phyloP scores from a whole-genome alignment of 73 alveolate species.

The Stentor coeruleus region DNA sequence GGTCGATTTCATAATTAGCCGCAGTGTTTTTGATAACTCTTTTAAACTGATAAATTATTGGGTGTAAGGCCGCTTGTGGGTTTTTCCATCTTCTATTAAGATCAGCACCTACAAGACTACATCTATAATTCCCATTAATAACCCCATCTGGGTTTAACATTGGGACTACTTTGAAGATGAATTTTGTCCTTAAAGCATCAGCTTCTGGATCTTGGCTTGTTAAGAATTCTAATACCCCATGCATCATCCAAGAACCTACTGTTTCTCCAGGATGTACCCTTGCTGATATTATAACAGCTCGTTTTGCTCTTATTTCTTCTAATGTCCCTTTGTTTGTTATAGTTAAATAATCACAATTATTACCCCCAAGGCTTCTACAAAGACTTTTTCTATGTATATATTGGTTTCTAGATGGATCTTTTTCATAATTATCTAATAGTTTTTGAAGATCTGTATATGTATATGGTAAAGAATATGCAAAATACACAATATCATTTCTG shows the following conservation, averaged over 20 bases:
- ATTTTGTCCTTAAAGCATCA: conserved; percentile 75
- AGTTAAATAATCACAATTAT: conserved; percentile 66
- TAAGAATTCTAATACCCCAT: conserved; percentile 75
- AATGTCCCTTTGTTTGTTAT: conserved; percentile 55
- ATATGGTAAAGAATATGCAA: conserved; percentile 96
- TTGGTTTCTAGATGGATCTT: background rate
- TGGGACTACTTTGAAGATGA: conserved; percentile 89
- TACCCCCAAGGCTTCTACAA: conserved; percentile 83
- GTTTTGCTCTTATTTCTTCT: conserved; percentile 43
- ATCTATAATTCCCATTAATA: conserved; percentile 96
- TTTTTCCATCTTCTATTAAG: conserved; percentile 97
- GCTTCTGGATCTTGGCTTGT: conserved; percentile 83
- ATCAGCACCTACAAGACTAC: conserved; percentile 90
- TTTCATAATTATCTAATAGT: conserved; percentile 5
- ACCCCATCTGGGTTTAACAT: conserved; percentile 99
- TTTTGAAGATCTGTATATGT: conserved; percentile 77
- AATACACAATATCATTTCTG: conserved; percentile 85
- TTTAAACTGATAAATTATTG: conserved; percentile 86
- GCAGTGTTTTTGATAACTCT: conserved; percentile 86
- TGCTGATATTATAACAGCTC: conserved; percentile 77
- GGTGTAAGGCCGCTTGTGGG: conserved; percentile 94
- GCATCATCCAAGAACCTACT: conserved; percentile 53
- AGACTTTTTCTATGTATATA: background rate
- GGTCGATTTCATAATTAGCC: conserved; percentile 91
- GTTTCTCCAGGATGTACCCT: conserved; percentile 99